Evolutionary conservation across 176 grass and related monocot genomes (phyloP), one percentile per base, ranked within the genome.

Genomic region (Oryza longistaminata): DNA sequence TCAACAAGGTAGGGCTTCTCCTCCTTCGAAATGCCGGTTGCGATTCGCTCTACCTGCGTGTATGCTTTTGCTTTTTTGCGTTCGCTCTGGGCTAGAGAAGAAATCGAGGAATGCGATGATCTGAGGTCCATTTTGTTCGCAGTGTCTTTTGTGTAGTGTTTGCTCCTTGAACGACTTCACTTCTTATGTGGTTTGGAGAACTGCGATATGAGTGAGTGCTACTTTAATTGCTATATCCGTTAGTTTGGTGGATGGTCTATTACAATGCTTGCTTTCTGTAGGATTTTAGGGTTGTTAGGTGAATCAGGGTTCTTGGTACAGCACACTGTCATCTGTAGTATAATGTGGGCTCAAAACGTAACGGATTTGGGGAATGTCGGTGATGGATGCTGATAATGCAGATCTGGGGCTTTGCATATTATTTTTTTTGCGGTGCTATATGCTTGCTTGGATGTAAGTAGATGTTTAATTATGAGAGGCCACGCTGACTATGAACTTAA

Each of bases 1-100:
- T 95, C 64, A 99, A 99, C 90, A 99, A 99, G 83, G 96, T 99
- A 91, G 64, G 72, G 34, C 6, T 72, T 72, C 37, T 11, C 22
- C 79, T 15, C n/a, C 76, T 89, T 35, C n/a, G 8, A 44, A 44
- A 58, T 26, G 64, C 29, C 19, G 44, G 45, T 21, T 76, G 73
- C 17, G 8, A 31, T 31, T 40, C 31, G 8, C 43, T 66, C 39
- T 6, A 4, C 42, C 5, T 9, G 15, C 46, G 74, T 39, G 74
- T 39, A 7, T 67, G 34, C 33, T 73, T 22, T 40, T 8, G 55
- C 17, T 1, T 9, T 9, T 62, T 5, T 14, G 15, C 44, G 74
- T 68, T 25, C 46, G 34, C 33, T 77, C 1, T 16, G 65, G 29
- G 37, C 11, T 17, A 60, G 77, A 74, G 55, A 21, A 68, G 74